phyloP scores from a whole-genome alignment of 768 basidiomycete species.

The Amanita inopinata region DNA sequence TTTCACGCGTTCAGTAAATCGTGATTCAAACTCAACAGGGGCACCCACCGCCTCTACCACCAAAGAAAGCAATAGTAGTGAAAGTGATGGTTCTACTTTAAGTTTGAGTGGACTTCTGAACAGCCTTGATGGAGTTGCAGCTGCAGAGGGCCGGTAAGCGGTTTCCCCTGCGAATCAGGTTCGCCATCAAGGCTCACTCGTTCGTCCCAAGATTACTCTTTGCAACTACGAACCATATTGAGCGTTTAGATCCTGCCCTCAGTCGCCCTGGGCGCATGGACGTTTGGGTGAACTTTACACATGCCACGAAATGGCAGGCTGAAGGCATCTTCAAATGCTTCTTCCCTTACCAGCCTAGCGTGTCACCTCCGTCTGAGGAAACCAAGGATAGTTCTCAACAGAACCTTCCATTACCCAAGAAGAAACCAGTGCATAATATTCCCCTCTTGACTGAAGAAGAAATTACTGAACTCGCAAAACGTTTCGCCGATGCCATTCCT shows the following conservation, averaged over 20 bases:
- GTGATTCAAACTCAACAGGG: slow-evolving; percentile 74
- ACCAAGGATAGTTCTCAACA: slow-evolving; percentile 45
- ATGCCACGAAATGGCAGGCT: slow-evolving; percentile 88
- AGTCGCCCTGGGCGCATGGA: slow-evolving; percentile 88
- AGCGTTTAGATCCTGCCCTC: slow-evolving; percentile 83
- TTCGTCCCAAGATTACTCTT: slow-evolving; percentile 56
- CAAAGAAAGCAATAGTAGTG: slow-evolving; percentile 29
- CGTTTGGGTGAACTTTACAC: slow-evolving; percentile 86
- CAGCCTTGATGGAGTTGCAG: slow-evolving; percentile 79
- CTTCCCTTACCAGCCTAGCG: slow-evolving; percentile 61
- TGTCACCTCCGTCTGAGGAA: slow-evolving; percentile 14
- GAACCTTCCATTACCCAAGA: slow-evolving; percentile 60
- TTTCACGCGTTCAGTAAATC: slow-evolving; percentile 80
- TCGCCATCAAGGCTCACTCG: slow-evolving; percentile 10
- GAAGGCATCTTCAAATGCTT: slow-evolving; percentile 92
- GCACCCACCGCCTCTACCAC: slow-evolving; percentile 43
- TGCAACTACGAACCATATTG: slow-evolving; percentile 91
- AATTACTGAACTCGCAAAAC: slow-evolving; percentile 68
- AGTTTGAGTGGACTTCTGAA: slow-evolving; percentile 81
- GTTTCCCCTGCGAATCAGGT: slow-evolving; percentile 4
- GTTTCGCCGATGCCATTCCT: slow-evolving; percentile 75
- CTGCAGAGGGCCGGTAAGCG: slow-evolving; percentile 76
- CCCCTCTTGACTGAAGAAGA: slow-evolving; percentile 70
- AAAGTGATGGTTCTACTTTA: slow-evolving; percentile 72
- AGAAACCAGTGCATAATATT: slow-evolving; percentile 49